phyloP scores from a whole-genome alignment of 495 filamentous ascomycete genomes.

The Tuber indicum region DNA sequence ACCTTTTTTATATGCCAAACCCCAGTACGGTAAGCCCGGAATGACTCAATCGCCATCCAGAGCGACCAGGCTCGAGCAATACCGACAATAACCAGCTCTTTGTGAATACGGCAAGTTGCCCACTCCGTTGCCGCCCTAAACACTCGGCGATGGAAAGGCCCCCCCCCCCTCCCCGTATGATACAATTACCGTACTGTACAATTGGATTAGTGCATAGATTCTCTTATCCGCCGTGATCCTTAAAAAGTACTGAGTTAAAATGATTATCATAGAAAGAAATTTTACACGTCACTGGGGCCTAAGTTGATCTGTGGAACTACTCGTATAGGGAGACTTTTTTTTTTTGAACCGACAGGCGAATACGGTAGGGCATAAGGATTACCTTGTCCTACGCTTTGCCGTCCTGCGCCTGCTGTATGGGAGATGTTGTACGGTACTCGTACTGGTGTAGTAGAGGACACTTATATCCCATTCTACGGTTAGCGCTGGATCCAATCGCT shows the following conservation, averaged over 20 bases:
- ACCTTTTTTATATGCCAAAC: neutral
- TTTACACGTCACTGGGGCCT: neutral
- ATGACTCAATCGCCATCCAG: neutral
- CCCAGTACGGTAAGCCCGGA: neutral
- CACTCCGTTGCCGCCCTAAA: neutral
- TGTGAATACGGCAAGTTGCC: neutral
- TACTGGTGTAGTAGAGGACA: no score
- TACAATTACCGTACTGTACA: no score
- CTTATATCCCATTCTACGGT: neutral
- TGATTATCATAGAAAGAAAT: neutral
- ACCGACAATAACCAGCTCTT: neutral
- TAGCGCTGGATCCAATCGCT: neutral
- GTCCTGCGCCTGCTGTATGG: neutral
- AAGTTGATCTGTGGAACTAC: neutral
- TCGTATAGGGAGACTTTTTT: neutral
- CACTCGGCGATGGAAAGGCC: neutral
- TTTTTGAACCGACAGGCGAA: neutral
- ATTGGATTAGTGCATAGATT: neutral
- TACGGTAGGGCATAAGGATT: neutral
- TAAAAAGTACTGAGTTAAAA: neutral
- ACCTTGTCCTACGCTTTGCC: neutral
- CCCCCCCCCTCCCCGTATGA: no score
- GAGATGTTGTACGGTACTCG: neutral
- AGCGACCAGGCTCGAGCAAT: neutral
- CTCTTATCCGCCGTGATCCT: neutral